Conservation (phyloP, 164 flowering plant species). For the Nymphaea colorata region DNA sequence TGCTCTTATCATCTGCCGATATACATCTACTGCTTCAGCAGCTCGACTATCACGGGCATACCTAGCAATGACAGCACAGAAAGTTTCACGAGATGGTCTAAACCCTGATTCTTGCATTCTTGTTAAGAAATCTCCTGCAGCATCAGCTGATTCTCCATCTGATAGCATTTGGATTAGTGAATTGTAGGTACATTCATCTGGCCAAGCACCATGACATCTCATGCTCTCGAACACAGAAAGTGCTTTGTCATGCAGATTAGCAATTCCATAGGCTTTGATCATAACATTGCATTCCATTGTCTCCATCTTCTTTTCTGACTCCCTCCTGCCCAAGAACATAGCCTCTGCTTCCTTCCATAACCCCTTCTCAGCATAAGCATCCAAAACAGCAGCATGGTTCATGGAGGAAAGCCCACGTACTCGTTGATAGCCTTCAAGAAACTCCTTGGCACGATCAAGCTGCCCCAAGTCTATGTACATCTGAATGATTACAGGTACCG, state of each 20-base stretch:
- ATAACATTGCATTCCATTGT: constrained; percentile 71
- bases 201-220: constrained; percentile 83
- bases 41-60: constrained; percentile 42
- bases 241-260: constrained; percentile 70
- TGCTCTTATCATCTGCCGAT: constrained; percentile 37
- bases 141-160: constrained; percentile 46
- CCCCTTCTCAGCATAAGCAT: constrained; percentile 78
- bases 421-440: constrained; percentile 30
- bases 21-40: constrained; percentile 54
- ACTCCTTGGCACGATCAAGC: constrained; percentile 33
- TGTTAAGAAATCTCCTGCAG: constrained; percentile 40
- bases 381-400: constrained; percentile 58
- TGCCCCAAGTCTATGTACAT: constrained; percentile 52
- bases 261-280: constrained; percentile 86
- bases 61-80: constrained; percentile 63
- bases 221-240: constrained; percentile 53
- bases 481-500: constrained; percentile 54
- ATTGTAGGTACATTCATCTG: constrained; percentile 79
- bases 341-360: constrained; percentile 78
- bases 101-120: constrained; percentile 70
- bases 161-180: constrained; percentile 79
- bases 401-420: constrained; percentile 29
- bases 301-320: constrained; percentile 31
- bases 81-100: constrained; percentile 54
- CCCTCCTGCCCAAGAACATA: constrained; percentile 39